Evolutionary conservation across 371 early-diverging fungal genomes (phyloP), one percentile per base, ranked within the genome.

Genomic region (Lichtheimia ramosa): DNA sequence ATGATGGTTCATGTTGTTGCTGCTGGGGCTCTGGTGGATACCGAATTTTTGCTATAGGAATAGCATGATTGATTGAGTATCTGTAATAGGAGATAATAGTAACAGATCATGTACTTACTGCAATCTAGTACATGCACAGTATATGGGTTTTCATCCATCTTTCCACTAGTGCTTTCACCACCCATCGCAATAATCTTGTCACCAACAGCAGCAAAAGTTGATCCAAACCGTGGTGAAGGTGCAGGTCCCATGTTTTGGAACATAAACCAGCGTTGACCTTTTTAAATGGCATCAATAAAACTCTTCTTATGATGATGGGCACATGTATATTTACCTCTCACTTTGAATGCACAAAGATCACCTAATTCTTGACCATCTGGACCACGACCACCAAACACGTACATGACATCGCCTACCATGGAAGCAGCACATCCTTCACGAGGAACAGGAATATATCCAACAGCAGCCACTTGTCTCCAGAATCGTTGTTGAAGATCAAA

Each of bases 351-450:
- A 41, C 83, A 89, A 34, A 90, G 76, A 71, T 92, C 91, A 41
- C 83, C 83, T 23, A 88, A 61, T 41, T 84, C 80, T 58, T 82
- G 68, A 23, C 85, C 87, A 40, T 83, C 78, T 14, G 82, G 70
- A 20, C 79, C 75, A 42, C 83, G 79, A 12, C 92, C 92, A 56
- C 92, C 92, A 71, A 88, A 81, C 23, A 92, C 78, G 59, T 89
- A 90, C 61, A 92, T 83, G 27, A 85, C 84, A 70, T 89, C 90
- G 43, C 88, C 90, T 0, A 86, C 83, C n/a, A 90, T 77, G 5
- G 86, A 70, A 43, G 87, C 70, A 3, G 86, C 82, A 64, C 87
- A 87, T 2, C 84, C 80, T 54, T 88, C 84, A 53, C 92, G 83
- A 46, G 89, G 81, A 6, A 82, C 71, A 18, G 92, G 92, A 18